Conservation (phyloP, 2,329 filamentous ascomycete species). For the Nannizziopsis arthrosporioides region DNA sequence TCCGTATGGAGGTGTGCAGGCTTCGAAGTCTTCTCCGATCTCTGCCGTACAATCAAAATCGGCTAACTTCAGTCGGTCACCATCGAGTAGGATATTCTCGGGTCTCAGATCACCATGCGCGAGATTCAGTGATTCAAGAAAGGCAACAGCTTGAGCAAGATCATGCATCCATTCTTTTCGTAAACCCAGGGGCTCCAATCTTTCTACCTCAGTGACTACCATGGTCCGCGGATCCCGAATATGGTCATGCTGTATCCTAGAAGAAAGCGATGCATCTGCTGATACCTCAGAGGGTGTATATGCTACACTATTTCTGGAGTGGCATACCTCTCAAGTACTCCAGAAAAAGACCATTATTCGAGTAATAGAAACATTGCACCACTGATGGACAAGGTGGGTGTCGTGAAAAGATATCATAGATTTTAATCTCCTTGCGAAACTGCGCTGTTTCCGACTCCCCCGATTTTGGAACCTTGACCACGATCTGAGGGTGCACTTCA, state of each 20-base stretch:
- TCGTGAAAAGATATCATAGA: conserved; percentile 19
- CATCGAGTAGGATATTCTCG: too few relatives aligned
- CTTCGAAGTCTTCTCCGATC: too few relatives aligned
- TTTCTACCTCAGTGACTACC: conserved; percentile 20
- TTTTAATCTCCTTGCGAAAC: conserved; percentile 20
- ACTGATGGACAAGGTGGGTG: conserved; percentile 18
- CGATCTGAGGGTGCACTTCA: conserved; percentile 22
- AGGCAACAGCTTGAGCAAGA: conserved; percentile 15
- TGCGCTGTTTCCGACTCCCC: conserved; percentile 20
- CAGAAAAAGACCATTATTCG: conserved; percentile 21
- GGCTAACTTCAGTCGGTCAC: too few relatives aligned
- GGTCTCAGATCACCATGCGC: too few relatives aligned
- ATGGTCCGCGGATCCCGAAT: conserved; percentile 16
- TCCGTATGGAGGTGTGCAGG: too few relatives aligned
- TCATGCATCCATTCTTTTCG: conserved; percentile 17
- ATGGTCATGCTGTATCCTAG: conserved; percentile 20
- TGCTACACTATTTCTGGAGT: conserved; percentile 1
- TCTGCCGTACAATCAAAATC: too few relatives aligned
- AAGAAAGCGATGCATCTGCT: conserved; percentile 20
- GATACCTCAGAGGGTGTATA: conserved; percentile 13
- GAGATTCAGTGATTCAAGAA: too few relatives aligned
- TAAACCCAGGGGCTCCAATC: conserved; percentile 20
- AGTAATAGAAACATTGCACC: conserved; percentile 19
- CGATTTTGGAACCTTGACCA: conserved; percentile 22
- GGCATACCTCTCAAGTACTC: conserved; percentile 22